phyloP scores from a whole-genome alignment of 257 asterid species.

The Salvia splendens region DNA sequence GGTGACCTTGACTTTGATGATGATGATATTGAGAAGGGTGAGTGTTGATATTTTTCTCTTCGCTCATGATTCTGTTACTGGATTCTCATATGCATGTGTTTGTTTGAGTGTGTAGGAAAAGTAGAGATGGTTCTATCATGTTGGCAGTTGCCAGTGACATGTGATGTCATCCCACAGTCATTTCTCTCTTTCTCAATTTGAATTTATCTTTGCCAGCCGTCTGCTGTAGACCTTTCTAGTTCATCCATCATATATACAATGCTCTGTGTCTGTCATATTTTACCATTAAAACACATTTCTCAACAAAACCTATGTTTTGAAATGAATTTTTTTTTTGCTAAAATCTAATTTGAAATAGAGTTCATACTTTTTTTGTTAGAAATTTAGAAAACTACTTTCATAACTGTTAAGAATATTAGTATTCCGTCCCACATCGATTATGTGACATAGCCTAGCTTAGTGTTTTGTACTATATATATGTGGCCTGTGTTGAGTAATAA shows the following conservation, averaged over 20 bases:
- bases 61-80: neutral
- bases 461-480: too few species aligned
- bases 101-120: neutral
- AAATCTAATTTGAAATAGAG: neutral
- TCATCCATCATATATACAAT: neutral
- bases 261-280: neutral
- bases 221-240: neutral
- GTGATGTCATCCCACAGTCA: conserved; percentile 1
- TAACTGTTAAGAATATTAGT: neutral
- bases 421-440: too few species aligned
- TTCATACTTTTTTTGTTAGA: neutral
- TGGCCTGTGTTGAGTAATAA: too few species aligned
- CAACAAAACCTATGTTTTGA: neutral
- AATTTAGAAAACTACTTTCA: neutral
- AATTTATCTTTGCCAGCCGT: neutral
- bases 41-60: conserved; percentile 27
- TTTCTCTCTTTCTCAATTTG: conserved; percentile 4
- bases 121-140: neutral
- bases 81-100: conserved; percentile 4
- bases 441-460: too few species aligned
- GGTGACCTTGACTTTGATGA: conserved; percentile 97
- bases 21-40: conserved; percentile 94
- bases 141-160: neutral
- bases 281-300: neutral
- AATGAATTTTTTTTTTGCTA: neutral